Evolutionary conservation across 768 basidiomycete genomes (phyloP).

Genomic region (Fistulinella prunicolor): DNA sequence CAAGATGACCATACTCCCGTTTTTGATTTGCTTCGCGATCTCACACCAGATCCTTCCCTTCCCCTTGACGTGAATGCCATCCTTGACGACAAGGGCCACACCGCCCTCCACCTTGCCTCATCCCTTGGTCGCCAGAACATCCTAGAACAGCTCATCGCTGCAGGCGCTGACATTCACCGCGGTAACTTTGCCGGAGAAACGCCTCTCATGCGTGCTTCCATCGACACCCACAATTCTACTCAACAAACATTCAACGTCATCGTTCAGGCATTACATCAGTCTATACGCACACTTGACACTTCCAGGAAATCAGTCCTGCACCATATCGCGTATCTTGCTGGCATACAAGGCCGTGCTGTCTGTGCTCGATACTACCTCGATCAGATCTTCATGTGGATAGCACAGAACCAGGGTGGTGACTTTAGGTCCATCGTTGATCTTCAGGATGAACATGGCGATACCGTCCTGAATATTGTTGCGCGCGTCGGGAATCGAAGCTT

Average conservation of each 20-base stretch:
- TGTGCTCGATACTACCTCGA: constrained; percentile 91
- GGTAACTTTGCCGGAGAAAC: constrained; percentile 96
- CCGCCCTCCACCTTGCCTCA: constrained; percentile 89
- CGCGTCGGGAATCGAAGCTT: constrained; percentile 87
- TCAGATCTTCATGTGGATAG: constrained; percentile 83
- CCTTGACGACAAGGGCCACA: constrained; percentile 93
- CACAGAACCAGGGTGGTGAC: constrained; percentile 68
- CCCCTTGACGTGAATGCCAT: constrained; percentile 70
- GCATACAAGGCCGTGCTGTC: constrained; percentile 82
- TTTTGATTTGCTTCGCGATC: constrained; percentile 63
- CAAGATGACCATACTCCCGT: constrained; percentile 65
- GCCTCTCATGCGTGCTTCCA: constrained; percentile 85
- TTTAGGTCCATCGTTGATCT: constrained; percentile 83
- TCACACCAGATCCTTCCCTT: constrained; percentile 42
- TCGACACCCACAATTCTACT: constrained; percentile 85
- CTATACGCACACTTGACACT: constrained; percentile 86
- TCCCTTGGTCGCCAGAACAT: constrained; percentile 72
- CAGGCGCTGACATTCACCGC: constrained; percentile 84
- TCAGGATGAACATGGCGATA: constrained; percentile 94
- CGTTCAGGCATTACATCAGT: constrained; percentile 60
- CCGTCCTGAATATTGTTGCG: constrained; percentile 92
- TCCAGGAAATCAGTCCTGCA: constrained; percentile 85
- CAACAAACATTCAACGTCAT: constrained; percentile 68
- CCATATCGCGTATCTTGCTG: constrained; percentile 87
- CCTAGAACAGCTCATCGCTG: constrained; percentile 65